Evolutionary conservation across 1,284 basidiomycete species (phyloP), one percentile per base, ranked within the genome.

Genomic region (Ganoderma resinaceum): DNA sequence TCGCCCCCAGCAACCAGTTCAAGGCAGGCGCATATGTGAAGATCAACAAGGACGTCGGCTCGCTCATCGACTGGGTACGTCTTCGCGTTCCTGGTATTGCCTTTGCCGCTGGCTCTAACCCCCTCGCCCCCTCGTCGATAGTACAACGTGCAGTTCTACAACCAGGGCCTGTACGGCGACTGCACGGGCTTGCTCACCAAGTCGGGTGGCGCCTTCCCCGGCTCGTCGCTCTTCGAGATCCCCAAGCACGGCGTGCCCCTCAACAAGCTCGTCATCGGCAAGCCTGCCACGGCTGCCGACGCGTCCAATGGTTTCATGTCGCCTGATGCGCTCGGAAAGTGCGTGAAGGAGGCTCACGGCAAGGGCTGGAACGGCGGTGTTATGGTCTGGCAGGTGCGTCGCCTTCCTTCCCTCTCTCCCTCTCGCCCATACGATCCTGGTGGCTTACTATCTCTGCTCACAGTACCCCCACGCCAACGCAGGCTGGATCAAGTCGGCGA

Each of bases 141-240:
- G 83, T 86, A 85, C 74, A 86, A 85, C 67, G 74, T 86, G 52
- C 84, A 85, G 83, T 90, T 90, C 79, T 90, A 91, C 78, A 90
- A 73, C 73, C 89, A 72, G 82, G 78, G 55, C 59, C 70, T 26
- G 42, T 43, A 89, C 78, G 86, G 84, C 35, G 86, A 84, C 68
- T 90, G 87, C 77, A 74, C 72, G 62, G 80, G 81, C 37, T 85
- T 90, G 62, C 82, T 91, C 58, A 86, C 81, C 53, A 77, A 80
- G 29, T 46, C 70, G 0, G 66, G 66, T 2, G 35, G 42, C 0
- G 42, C 43, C 0, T 62, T 62, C 61, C 43, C 42, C 1, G 67
- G 70, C 38, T 79, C 80, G 0, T 75, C 80, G 2, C 66, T 91
- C 18, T 90, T 91, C 81, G 83, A 91, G 76, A 91, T 91, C 72